Conservation (phyloP, 139 green algal genomes). For the Marvania coccoides region DNA sequence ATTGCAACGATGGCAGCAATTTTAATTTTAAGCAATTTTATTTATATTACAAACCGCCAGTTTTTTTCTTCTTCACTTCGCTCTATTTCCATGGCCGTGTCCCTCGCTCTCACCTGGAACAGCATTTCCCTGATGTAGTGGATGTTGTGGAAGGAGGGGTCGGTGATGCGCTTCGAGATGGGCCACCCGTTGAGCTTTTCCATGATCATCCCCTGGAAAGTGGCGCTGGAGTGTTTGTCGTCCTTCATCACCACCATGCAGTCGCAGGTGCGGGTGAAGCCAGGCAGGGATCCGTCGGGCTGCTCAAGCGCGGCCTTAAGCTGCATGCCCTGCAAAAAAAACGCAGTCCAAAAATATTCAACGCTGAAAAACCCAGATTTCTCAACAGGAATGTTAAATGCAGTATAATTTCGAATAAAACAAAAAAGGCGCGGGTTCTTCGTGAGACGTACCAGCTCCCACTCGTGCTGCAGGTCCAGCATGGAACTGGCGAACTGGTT, state of each 20-base stretch:
- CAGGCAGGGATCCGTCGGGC: conserved; percentile 7
- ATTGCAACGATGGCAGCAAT: no score
- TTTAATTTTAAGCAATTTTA: no score
- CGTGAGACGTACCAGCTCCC: no score
- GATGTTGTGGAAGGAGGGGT: conserved; percentile 30
- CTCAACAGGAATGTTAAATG: no score
- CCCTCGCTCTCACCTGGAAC: conserved; percentile 20
- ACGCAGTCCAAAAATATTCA: no score
- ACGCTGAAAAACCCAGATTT: no score
- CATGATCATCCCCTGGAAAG: conserved; percentile 21
- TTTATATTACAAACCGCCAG: no score
- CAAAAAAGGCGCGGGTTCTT: no score
- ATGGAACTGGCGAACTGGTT: not conserved
- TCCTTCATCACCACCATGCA: conserved; percentile 2
- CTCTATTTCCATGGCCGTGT: no score
- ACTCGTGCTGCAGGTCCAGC: conserved; percentile 6
- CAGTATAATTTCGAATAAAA: no score
- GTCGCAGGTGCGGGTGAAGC: conserved; percentile 16
- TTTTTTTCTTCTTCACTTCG: no score
- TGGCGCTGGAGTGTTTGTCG: not conserved
- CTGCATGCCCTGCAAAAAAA: no score
- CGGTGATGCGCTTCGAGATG: conserved; percentile 15
- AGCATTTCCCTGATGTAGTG: conserved; percentile 33
- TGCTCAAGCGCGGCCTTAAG: conserved; percentile 6
- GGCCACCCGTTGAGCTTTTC: conserved; percentile 23